Base-by-base conservation (phyloP, 108 stramenopile genomes). In the Nannochloropsis gaditana region DNA sequence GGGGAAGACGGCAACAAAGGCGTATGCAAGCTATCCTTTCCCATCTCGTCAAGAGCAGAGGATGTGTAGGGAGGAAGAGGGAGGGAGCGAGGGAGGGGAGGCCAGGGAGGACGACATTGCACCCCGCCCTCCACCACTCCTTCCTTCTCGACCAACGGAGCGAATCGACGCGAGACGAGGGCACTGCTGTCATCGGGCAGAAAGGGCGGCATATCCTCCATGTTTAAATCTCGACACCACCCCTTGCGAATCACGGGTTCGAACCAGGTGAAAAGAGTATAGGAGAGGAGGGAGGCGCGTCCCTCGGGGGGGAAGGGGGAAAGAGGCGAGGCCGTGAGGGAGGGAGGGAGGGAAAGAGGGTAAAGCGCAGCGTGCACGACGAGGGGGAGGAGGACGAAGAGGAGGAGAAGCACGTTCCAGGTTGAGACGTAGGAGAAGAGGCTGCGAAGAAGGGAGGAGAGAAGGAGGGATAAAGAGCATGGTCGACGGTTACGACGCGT, bases 261-360 rank as follows among this genome's bases (percentile, higher is more conserved):
- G 81, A 88, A 88, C 87, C 87, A 88, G 43, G 84, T 82, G 81
- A 88, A 88, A 41, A 88, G 21, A 1, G 80, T 44, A 42, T 73
- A 45, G 42, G 83, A 84, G 44, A 85, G 17, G 47, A 88, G 59
- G n/a, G 59, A 73, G 59, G 59, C 15, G 8, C 15, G 8, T 8
- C n/a, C 19, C 59, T 73, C 59, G 59, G 59, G 59, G n/a, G 59
- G n/a, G 59, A 6, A 6, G n/a, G 59, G 8, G 2, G 4, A 3
- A n/a, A 2, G n/a, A n/a, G 59, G 59, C 19, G 59, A 8, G 59
- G 59, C 19, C 15, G 4, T 15, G 6, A 73, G 59, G 59, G 59
- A 73, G n/a, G 59, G 59, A 73, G 59, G 1, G 59, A 73, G 59
- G 31, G 31, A 31, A 31, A 31, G 31, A 73, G 59, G 59, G 8